Evolutionary conservation across 2,329 filamentous ascomycete genomes (phyloP).

Genomic region (Didymella keratinophila): DNA sequence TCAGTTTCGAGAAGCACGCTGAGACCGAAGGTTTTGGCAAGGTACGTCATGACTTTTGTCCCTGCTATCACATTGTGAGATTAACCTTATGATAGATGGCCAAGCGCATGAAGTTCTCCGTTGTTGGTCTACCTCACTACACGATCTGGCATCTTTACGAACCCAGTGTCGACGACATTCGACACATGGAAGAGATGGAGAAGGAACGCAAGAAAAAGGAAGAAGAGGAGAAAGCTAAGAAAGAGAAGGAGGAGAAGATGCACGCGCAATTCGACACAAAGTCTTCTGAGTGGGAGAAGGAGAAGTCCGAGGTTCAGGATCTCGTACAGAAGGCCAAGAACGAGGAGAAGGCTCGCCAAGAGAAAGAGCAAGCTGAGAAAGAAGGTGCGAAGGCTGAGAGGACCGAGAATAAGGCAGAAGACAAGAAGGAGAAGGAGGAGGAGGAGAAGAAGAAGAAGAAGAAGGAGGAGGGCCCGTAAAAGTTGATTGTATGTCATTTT

Average conservation of each 20-base stretch:
- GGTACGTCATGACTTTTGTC: slow-evolving; percentile 60
- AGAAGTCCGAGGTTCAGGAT: slow-evolving; percentile 80
- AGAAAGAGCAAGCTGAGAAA: slow-evolving; percentile 52
- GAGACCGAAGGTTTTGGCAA: slow-evolving; percentile 99
- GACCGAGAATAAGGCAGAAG: slow-evolving; percentile 50
- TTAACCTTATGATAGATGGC: slow-evolving; percentile 76
- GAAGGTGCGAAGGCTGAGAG: slow-evolving; percentile 59
- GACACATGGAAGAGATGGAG: slow-evolving; percentile 99
- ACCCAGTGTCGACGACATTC: slow-evolving; percentile 95
- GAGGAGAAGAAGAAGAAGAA: slow-evolving; percentile 40
- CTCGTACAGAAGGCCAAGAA: slow-evolving; percentile 66
- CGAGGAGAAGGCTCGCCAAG: slow-evolving; percentile 47
- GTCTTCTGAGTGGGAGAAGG: slow-evolving; percentile 85
- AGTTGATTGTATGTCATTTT: slow-evolving; percentile 4
- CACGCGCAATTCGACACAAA: slow-evolving; percentile 81
- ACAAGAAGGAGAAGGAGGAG: slow-evolving; percentile 31
- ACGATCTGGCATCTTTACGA: slow-evolving; percentile 99
- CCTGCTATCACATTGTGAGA: not conserved
- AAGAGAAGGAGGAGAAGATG: slow-evolving; percentile 77
- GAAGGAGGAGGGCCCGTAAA: slow-evolving; percentile 20
- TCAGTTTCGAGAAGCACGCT: slow-evolving; percentile 98
- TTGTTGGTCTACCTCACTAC: slow-evolving; percentile 95
- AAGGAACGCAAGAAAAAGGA: slow-evolving; percentile 81
- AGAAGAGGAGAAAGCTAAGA: slow-evolving; percentile 77
- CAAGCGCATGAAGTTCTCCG: slow-evolving; percentile 92